Percentiles rank a stretch among this genome's conserved stretches.
These are phyloP conservation scores for Tremellales sp. DNA, from an alignment of 1,284 basidiomycete genomes.

Conservation along the genomic window DNA sequence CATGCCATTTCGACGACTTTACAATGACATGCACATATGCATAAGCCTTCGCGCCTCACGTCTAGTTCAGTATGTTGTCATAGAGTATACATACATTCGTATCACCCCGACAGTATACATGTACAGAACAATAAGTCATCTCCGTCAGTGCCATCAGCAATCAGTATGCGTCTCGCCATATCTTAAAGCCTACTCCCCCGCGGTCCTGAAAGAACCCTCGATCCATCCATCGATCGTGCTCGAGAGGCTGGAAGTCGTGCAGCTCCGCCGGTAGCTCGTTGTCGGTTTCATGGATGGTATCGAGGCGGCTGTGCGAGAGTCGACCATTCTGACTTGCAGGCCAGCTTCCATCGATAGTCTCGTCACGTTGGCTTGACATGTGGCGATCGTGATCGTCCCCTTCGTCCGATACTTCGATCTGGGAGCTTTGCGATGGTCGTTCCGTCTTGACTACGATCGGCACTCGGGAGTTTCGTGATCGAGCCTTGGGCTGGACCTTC, in stretches of 20 bases:
- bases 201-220: conserved; percentile 10
- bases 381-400: neutral
- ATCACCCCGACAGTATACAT: no score
- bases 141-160: neutral
- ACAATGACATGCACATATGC: no score
- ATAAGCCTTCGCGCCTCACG: no score
- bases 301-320: neutral
- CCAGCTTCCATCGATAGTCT: neutral
- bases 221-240: neutral
- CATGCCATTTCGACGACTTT: no score
- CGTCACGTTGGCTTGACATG: neutral
- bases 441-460: no score
- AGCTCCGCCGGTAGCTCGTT: neutral
- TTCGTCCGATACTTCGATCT: neutral
- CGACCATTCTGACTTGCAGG: conserved; percentile 1
- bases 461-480: neutral
- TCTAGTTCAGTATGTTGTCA: no score
- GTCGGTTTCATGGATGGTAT: neutral
- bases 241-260: neutral
- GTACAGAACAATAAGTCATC: no score
- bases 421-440: neutral
- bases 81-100: no score
- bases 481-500: neutral
- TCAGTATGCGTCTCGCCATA: conserved; percentile 36
- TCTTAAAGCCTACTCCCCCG: conserved; percentile 23